Evolutionary conservation across 116 monocot genomes (phyloP).

Genomic region (Iris pallida): DNA sequence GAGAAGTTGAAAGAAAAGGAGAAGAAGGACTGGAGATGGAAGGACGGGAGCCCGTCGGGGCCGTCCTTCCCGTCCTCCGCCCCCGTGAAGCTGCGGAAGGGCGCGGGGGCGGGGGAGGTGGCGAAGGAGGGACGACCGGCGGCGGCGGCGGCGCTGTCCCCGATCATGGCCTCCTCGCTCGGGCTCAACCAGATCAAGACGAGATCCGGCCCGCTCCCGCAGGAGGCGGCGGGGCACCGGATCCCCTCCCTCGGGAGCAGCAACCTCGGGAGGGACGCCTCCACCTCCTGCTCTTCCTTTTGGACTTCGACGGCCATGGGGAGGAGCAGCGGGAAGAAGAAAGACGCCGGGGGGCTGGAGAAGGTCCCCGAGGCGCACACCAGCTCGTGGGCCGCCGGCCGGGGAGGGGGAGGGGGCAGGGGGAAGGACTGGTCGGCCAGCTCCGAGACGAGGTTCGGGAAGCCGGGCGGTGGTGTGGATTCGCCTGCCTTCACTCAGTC

Average conservation of each 20-base stretch:
- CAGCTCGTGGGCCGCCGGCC: conserved; percentile 12
- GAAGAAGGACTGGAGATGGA: too few relatives aligned
- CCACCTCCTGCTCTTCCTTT: conserved; percentile 9
- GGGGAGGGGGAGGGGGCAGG: background rate
- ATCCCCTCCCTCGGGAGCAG: conserved; percentile 61
- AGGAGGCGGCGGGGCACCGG: conserved; percentile 55
- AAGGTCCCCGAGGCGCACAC: conserved; percentile 31
- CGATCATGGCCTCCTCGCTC: too few relatives aligned
- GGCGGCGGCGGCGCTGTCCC: too few relatives aligned
- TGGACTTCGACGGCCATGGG: conserved; percentile 10
- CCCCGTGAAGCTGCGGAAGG: too few relatives aligned
- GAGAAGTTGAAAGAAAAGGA: too few relatives aligned
- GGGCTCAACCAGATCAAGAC: conserved; percentile 98
- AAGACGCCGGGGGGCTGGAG: conserved; percentile 33
- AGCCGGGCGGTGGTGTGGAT: background rate
- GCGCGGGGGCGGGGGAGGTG: too few relatives aligned
- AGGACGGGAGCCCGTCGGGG: too few relatives aligned
- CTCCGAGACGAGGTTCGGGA: conserved; percentile 8
- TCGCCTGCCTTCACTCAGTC: background rate
- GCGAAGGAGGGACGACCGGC: too few relatives aligned
- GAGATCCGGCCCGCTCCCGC: conserved; percentile 94
- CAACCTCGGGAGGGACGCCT: conserved; percentile 44
- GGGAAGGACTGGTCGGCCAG: conserved; percentile 21
- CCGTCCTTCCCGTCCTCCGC: too few relatives aligned
- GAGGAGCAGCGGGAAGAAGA: conserved; percentile 51